A percentile compares a stretch with the other conserved stretches of the same genome.
Conservation (phyloP, 805 yeast species). For the Wickerhamiella siamensis region DNA sequence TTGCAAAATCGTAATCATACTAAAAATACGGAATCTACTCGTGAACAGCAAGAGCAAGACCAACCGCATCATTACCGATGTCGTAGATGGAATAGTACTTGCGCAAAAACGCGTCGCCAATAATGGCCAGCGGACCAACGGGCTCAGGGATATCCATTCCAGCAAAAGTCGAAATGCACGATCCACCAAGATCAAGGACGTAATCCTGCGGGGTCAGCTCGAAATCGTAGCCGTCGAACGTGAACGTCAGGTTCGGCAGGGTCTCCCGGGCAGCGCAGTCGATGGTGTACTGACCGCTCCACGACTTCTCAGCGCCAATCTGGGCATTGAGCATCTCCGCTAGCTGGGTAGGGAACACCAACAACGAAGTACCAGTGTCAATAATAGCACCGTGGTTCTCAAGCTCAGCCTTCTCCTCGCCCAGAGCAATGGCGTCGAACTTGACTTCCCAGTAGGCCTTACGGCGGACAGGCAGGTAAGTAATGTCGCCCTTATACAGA, state of each 20-base stretch:
- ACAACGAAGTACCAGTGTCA: slow-evolving; percentile 95
- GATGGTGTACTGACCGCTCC: slow-evolving; percentile 93
- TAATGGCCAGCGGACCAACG: slow-evolving; percentile 87
- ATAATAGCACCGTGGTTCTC: slow-evolving; percentile 87
- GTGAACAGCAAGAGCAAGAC: slow-evolving; percentile 68
- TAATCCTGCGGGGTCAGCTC: slow-evolving; percentile 82
- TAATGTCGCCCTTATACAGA: slow-evolving; percentile 66
- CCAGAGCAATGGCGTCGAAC: slow-evolving; percentile 79
- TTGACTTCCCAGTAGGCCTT: slow-evolving; percentile 99
- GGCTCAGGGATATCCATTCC: slow-evolving; percentile 97
- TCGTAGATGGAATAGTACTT: slow-evolving; percentile 90
- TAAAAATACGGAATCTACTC: too few species aligned
- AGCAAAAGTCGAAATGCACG: slow-evolving; percentile 91
- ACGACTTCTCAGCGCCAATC: slow-evolving; percentile 93
- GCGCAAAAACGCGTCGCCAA: slow-evolving; percentile 97
- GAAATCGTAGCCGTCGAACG: slow-evolving; percentile 80
- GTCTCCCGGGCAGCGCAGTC: slow-evolving; percentile 77
- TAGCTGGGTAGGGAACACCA: slow-evolving; percentile 85
- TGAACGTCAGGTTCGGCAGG: slow-evolving; percentile 86
- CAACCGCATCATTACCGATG: slow-evolving; percentile 80
- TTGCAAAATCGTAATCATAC: too few species aligned
- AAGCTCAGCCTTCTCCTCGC: slow-evolving; percentile 79
- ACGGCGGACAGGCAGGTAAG: slow-evolving; percentile 96
- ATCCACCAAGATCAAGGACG: slow-evolving; percentile 85
- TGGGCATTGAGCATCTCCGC: slow-evolving; percentile 91